These are phyloP conservation scores for Colletotrichum brevisporum DNA, from an alignment of 2,329 filamentous ascomycete species.

Conservation along the genomic window DNA sequence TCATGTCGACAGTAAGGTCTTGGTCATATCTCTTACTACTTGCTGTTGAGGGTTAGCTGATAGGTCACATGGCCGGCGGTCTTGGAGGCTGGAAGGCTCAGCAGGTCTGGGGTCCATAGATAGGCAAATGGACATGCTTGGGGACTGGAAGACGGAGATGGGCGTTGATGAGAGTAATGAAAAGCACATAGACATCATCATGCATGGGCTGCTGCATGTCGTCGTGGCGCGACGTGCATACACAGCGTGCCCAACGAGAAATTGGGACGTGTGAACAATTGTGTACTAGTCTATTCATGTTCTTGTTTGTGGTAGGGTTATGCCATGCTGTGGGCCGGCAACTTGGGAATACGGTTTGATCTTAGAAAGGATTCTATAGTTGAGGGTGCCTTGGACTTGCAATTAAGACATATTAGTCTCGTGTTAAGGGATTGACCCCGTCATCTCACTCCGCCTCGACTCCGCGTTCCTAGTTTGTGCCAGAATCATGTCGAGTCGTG, in stretches of 20 bases:
- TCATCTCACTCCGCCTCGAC: conserved; percentile 2
- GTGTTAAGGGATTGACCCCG: background rate
- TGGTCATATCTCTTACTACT: conserved; percentile 4
- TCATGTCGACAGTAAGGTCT: background rate
- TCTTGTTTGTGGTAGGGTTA: conserved; percentile 1
- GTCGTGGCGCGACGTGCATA: background rate
- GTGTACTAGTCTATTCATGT: background rate
- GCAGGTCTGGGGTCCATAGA: background rate
- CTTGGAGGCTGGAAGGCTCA: background rate
- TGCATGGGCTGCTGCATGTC: background rate
- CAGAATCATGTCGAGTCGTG: conserved; percentile 3
- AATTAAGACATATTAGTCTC: background rate
- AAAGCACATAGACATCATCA: background rate
- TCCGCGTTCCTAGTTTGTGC: conserved; percentile 9
- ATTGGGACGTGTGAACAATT: background rate
- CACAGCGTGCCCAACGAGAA: background rate
- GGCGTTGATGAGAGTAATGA: background rate
- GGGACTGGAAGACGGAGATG: background rate
- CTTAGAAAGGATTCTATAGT: background rate
- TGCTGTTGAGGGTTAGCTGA: background rate
- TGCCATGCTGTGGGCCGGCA: conserved; percentile 1
- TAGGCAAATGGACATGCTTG: background rate
- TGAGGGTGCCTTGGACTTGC: conserved; percentile 3
- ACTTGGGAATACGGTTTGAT: conserved; percentile 1
- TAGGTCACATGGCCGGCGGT: background rate